Conservation (phyloP, 352 stramenopile genomes). For the Phytophthora syringae region DNA sequence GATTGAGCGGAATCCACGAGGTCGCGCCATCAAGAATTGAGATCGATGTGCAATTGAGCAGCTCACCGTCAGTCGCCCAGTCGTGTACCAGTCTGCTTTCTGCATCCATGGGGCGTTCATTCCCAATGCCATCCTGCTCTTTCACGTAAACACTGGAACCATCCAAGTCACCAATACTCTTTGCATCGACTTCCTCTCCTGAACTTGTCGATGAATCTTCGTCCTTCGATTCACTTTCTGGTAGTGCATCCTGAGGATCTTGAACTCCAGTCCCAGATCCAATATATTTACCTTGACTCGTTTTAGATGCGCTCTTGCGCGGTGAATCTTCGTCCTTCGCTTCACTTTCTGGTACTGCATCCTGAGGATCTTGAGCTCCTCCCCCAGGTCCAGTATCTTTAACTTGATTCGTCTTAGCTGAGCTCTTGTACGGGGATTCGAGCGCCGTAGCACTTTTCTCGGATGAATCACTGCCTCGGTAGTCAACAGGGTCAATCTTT, state of each 20-base stretch:
- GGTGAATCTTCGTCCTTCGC: background rate
- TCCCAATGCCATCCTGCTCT: background rate
- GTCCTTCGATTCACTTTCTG: background rate
- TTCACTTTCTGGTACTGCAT: background rate
- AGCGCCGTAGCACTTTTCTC: background rate
- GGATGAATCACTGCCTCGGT: background rate
- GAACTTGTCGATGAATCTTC: background rate
- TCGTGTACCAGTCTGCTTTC: constrained; percentile 37
- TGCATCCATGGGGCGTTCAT: constrained; percentile 32
- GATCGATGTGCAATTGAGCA: constrained; percentile 40
- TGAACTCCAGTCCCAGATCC: background rate
- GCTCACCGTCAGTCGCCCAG: constrained; percentile 25
- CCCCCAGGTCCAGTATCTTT: background rate
- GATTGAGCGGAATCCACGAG: constrained; percentile 35
- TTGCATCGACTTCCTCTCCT: background rate
- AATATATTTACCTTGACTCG: background rate
- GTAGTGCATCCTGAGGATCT: background rate
- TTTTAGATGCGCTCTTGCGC: background rate
- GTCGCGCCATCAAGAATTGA: constrained; percentile 39
- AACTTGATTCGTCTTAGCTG: background rate
- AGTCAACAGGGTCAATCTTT: background rate
- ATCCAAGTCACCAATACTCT: background rate
- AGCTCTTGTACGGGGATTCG: background rate
- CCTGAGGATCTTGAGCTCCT: constrained; percentile 2
- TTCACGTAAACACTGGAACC: background rate